Conservation (phyloP, 768 basidiomycete genomes). For the Boletus sensibilis region DNA sequence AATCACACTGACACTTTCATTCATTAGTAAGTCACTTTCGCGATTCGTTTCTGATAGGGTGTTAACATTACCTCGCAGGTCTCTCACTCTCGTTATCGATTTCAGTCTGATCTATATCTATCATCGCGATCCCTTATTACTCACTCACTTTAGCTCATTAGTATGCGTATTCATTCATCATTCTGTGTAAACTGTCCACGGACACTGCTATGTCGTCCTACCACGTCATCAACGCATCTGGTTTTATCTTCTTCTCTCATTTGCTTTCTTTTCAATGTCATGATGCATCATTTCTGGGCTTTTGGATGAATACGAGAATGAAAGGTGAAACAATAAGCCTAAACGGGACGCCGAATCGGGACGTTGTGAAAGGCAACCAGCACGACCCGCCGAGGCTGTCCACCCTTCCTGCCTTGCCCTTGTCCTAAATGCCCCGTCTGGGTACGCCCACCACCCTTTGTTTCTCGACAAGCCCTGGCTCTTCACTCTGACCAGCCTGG, state of each 20-base stretch:
- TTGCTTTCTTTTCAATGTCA: constrained; percentile 17
- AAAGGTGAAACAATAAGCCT: neutral
- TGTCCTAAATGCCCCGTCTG: constrained; percentile 27
- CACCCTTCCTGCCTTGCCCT: constrained; percentile 16
- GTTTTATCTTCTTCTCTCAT: neutral
- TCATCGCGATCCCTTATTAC: constrained; percentile 22
- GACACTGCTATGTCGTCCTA: constrained; percentile 27
- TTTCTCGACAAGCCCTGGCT: constrained; percentile 16
- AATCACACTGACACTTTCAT: constrained; percentile 20
- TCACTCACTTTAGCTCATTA: constrained; percentile 28
- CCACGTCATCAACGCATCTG: constrained; percentile 25
- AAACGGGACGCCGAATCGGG: constrained; percentile 6
- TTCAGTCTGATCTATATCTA: constrained; percentile 28
- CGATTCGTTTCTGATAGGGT: neutral
- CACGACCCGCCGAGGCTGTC: constrained; percentile 22
- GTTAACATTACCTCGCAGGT: constrained; percentile 16
- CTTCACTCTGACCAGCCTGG: constrained; percentile 14
- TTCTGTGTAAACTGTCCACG: constrained; percentile 25
- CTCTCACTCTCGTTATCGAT: constrained; percentile 23
- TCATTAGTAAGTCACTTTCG: constrained; percentile 22
- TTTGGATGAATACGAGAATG: neutral
- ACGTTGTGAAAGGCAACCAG: neutral
- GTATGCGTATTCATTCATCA: constrained; percentile 31
- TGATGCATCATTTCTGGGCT: constrained; percentile 15
- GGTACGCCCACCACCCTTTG: constrained; percentile 17